These are phyloP conservation scores for Paspalum notatum DNA, from an alignment of 176 grass and related monocot genomes.

Conservation along the genomic window DNA sequence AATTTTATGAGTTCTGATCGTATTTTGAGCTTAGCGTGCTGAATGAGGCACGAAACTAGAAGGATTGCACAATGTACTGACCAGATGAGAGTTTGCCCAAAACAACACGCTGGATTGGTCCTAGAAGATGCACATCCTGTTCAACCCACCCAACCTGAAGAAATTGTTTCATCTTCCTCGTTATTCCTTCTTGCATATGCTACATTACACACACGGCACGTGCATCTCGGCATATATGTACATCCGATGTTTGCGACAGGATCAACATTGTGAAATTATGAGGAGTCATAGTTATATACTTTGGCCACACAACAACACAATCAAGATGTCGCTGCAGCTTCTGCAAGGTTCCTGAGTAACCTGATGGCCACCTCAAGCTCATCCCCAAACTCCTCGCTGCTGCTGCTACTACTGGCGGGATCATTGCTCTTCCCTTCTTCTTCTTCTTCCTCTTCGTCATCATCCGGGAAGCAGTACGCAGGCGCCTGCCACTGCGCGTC, in stretches of 20 bases:
- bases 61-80: not conserved
- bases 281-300: not conserved
- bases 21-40: no score
- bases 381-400: not conserved
- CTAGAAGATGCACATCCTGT: not conserved
- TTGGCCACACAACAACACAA: not conserved
- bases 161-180: not conserved
- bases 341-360: slow-evolving; percentile 5
- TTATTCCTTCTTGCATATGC: not conserved
- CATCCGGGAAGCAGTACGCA: slow-evolving; percentile 43
- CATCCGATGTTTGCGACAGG: not conserved
- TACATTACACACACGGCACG: no score
- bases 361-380: not conserved
- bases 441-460: not conserved
- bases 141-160: not conserved
- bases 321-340: slow-evolving; percentile 4
- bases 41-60: not conserved
- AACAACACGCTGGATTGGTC: not conserved
- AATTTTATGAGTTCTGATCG: not conserved
- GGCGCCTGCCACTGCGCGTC: slow-evolving; percentile 72
- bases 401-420: not conserved
- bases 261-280: not conserved
- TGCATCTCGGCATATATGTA: not conserved
- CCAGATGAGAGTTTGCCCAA: not conserved
- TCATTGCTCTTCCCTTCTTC: not conserved